Conservation (phyloP, 2,329 filamentous ascomycete genomes). For the Immersiporthe knoxdaviesiana region DNA sequence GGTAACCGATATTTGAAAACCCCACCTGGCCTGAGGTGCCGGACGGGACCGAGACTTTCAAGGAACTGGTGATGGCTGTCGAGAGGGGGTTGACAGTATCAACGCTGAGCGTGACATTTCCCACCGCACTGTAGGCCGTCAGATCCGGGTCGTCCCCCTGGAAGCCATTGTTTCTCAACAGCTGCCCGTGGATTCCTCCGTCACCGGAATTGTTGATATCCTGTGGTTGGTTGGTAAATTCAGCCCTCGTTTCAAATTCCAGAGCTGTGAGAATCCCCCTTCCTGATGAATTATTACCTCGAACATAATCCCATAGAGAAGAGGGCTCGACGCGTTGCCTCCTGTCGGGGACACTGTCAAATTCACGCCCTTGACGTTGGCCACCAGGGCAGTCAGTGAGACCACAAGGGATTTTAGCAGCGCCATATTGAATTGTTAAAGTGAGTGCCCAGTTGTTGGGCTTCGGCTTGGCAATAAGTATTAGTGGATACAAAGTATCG, state of each 20-base stretch:
- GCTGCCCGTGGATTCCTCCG: constrained; percentile 59
- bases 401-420: neutral
- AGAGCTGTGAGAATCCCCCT: neutral
- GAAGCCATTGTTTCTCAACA: constrained; percentile 72
- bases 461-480: neutral
- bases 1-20: constrained; percentile 17
- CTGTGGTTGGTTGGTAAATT: constrained; percentile 8
- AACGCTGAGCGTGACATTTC: constrained; percentile 49
- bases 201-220: constrained; percentile 67
- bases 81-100: constrained; percentile 54
- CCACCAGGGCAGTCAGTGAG: neutral
- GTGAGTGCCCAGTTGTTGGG: neutral
- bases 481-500: neutral
- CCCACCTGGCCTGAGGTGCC: constrained; percentile 15
- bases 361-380: constrained; percentile 15
- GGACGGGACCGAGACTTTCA: constrained; percentile 44
- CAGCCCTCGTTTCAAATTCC: too few relatives aligned
- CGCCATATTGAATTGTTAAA: neutral
- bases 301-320: constrained; percentile 47
- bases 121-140: constrained; percentile 49
- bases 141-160: constrained; percentile 55
- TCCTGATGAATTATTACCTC: too few relatives aligned
- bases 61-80: constrained; percentile 52
- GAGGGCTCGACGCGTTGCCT: constrained; percentile 44
- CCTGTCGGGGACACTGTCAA: constrained; percentile 32